These are phyloP conservation scores for Beauveria medogensis DNA, from an alignment of 2,329 filamentous ascomycete species.

Conservation along the genomic window DNA sequence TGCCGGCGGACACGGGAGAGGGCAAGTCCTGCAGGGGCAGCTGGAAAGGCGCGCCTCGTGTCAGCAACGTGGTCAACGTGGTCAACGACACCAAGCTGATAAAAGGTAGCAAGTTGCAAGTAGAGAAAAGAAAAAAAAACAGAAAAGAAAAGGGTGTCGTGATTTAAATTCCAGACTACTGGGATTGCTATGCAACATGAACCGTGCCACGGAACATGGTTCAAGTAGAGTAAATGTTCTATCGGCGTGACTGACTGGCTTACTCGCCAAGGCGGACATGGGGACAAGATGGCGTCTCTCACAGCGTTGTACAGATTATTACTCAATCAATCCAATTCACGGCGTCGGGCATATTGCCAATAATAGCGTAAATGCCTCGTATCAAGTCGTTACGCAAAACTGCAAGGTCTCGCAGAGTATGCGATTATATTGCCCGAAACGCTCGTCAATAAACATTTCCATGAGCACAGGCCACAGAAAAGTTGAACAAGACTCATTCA, in stretches of 20 bases:
- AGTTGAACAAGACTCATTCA: no score
- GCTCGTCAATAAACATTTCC: no score
- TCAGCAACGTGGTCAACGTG: background rate
- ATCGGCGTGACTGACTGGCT: background rate
- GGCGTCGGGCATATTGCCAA: no score
- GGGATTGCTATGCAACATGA: no score
- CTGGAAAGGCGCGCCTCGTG: background rate
- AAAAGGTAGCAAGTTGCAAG: slow-evolving; percentile 1
- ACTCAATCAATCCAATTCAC: background rate
- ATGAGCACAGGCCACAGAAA: no score
- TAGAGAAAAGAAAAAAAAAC: background rate
- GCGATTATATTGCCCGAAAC: no score
- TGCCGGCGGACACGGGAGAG: no score
- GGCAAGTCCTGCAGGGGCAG: background rate
- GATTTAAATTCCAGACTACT: background rate
- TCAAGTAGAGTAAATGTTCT: background rate
- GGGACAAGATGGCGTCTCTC: background rate
- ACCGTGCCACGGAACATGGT: background rate
- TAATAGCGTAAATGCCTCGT: no score
- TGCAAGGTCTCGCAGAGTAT: no score
- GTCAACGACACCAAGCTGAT: background rate
- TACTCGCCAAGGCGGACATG: background rate
- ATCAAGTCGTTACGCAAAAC: background rate
- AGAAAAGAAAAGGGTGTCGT: background rate
- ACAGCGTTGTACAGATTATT: background rate